Conservation (phyloP, 306 rosid species). For the Mimosa bimucronata region DNA sequence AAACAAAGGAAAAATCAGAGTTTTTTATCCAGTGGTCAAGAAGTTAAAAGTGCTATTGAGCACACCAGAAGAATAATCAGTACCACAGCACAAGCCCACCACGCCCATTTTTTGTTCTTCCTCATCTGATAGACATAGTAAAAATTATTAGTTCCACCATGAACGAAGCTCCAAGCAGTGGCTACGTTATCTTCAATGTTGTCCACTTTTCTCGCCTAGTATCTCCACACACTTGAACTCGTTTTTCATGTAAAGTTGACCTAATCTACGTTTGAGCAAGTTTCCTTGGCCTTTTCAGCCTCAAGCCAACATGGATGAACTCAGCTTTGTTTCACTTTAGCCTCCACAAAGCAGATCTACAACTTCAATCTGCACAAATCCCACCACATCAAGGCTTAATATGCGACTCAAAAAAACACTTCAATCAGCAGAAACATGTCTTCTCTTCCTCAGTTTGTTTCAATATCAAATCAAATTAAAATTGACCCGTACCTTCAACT, state of each 20-base stretch:
- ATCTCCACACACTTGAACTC: conserved; percentile 55
- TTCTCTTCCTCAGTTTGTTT: neutral
- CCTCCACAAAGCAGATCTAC: conserved; percentile 76
- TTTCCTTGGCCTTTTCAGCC: conserved; percentile 60
- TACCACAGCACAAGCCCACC: conserved; percentile 68
- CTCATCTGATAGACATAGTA: conserved; percentile 75
- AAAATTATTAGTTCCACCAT: conserved; percentile 77
- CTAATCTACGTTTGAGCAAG: conserved; percentile 32
- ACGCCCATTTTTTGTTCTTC: conserved; percentile 63
- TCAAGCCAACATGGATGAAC: conserved; percentile 78
- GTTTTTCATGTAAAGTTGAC: neutral
- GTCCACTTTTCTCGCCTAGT: conserved; percentile 77
- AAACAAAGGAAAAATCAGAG: too few species aligned
- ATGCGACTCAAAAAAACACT: neutral
- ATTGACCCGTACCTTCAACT: conserved; percentile 69
- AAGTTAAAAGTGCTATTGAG: conserved; percentile 57
- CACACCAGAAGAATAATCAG: conserved; percentile 73
- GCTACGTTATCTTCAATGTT: conserved; percentile 85
- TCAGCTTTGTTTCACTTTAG: conserved; percentile 68
- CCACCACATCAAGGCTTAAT: conserved; percentile 16
- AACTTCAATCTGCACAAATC: conserved; percentile 84
- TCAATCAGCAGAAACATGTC: neutral
- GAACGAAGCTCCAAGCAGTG: conserved; percentile 60
- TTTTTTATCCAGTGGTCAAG: conserved; percentile 44
- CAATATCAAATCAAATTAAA: conserved; percentile 13